phyloP scores from a whole-genome alignment of 192 early-diverging fungal genomes.

The Irineochytrium annulatum region DNA sequence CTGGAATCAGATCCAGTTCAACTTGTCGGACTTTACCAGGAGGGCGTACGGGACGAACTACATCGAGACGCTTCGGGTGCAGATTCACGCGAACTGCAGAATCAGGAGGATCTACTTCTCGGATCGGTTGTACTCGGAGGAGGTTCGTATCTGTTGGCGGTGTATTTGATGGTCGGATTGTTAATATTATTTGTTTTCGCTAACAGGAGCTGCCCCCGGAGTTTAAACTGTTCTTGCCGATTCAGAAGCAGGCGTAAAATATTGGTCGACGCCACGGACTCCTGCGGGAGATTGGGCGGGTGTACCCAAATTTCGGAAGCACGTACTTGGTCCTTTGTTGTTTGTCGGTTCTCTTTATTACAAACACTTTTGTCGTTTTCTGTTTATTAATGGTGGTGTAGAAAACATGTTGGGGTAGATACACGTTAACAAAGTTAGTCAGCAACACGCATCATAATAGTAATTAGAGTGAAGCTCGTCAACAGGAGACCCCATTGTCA shows the following conservation, averaged over 20 bases:
- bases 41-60: constrained; percentile 87
- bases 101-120: constrained; percentile 88
- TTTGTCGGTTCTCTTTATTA: no score
- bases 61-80: constrained; percentile 80
- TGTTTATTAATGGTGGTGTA: no score
- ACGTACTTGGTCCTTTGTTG: no score
- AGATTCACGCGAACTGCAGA: constrained; percentile 87
- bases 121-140: constrained; percentile 85
- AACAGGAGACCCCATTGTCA: no score
- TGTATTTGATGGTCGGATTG: not conserved
- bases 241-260: constrained; percentile 53
- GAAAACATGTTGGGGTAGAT: no score
- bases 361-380: no score
- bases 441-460: no score
- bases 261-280: no score
- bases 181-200: not conserved
- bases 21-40: constrained; percentile 79
- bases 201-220: constrained; percentile 76
- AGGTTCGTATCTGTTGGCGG: constrained; percentile 23
- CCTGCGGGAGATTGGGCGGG: no score
- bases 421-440: no score
- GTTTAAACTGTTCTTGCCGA: constrained; percentile 85
- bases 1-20: constrained; percentile 95
- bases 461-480: no score
- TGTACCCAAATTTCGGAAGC: no score